Percentiles rank a stretch among this genome's conserved stretches.
Evolutionary conservation across 331 rosid species (phyloP).

Genomic region (Spiraea crenata): DNA sequence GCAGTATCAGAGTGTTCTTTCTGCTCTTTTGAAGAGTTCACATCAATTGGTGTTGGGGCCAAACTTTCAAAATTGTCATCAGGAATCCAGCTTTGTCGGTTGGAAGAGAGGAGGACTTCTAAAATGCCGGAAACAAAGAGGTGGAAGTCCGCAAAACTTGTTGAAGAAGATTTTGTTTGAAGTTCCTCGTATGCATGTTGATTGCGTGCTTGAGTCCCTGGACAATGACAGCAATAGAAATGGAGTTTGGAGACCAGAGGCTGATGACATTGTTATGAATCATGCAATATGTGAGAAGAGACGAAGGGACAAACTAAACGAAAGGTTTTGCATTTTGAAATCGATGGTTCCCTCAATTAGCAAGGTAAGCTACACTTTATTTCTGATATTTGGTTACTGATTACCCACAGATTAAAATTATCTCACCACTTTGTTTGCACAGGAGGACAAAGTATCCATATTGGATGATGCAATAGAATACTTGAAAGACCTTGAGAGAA

Average conservation of each 20-base stretch:
- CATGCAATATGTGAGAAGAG: conserved; percentile 67
- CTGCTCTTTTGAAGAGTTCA: conserved; percentile 56
- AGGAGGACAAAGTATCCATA: conserved; percentile 87
- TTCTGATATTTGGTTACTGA: conserved; percentile 5
- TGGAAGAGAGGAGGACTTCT: conserved; percentile 52
- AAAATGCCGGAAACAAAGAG: conserved; percentile 38
- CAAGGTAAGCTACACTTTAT: conserved; percentile 48
- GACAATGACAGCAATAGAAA: conserved; percentile 56
- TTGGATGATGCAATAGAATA: conserved; percentile 75
- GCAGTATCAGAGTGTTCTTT: conserved; percentile 64
- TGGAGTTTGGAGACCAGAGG: conserved; percentile 56
- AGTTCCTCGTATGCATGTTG: conserved; percentile 69
- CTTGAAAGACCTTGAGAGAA: conserved; percentile 66
- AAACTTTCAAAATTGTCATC: conserved; percentile 36
- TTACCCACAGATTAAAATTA: conserved; percentile 12
- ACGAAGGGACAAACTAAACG: conserved; percentile 71
- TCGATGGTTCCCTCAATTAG: conserved; percentile 67
- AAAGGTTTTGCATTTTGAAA: conserved; percentile 65
- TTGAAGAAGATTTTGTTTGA: conserved; percentile 71
- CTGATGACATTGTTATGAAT: conserved; percentile 56
- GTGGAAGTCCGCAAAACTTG: conserved; percentile 44
- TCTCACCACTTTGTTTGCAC: conserved; percentile 22
- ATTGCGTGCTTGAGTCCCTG: conserved; percentile 40
- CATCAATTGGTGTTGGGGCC: conserved; percentile 47
- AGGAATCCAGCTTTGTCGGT: conserved; percentile 51